Percentiles rank a stretch among this genome's conserved stretches.
These are phyloP conservation scores for Hirschfeldia incana DNA, from an alignment of 345 rosid species.

Conservation along the genomic window DNA sequence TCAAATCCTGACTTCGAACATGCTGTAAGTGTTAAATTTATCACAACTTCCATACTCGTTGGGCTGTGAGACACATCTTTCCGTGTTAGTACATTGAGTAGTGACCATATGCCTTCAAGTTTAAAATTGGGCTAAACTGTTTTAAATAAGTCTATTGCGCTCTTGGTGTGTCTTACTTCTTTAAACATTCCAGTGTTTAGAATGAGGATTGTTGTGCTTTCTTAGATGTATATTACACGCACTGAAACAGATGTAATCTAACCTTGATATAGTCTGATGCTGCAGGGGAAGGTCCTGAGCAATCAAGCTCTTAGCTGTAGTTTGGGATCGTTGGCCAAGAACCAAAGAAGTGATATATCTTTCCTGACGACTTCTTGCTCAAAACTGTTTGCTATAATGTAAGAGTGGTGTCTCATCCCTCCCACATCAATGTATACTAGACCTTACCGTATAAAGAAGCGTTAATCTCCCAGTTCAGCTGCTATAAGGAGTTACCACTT, in stretches of 20 bases:
- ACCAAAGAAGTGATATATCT: constrained; percentile 35
- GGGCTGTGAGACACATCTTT: no score
- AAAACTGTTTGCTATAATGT: constrained; percentile 21
- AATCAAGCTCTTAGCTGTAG: constrained; percentile 44
- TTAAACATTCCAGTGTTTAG: background rate
- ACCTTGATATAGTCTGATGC: constrained; percentile 41
- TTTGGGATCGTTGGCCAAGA: constrained; percentile 40
- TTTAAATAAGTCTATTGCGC: background rate
- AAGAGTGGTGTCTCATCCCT: background rate
- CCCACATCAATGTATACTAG: no score
- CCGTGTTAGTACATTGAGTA: no score
- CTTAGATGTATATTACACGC: background rate
- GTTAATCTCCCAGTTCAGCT: no score
- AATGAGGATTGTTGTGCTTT: constrained; percentile 2
- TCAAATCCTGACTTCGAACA: constrained; percentile 87
- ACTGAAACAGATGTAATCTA: constrained; percentile 29
- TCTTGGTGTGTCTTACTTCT: background rate
- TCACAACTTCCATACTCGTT: background rate
- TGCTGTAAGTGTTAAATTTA: constrained; percentile 60
- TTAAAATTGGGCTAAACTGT: no score
- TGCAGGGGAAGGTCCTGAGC: constrained; percentile 53
- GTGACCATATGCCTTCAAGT: no score
- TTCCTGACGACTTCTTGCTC: constrained; percentile 27
- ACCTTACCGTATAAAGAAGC: no score
- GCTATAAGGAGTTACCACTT: background rate